These are phyloP conservation scores for Coniochaeta ligniaria DNA, from an alignment of 2,329 filamentous ascomycete species.

Conservation along the genomic window DNA sequence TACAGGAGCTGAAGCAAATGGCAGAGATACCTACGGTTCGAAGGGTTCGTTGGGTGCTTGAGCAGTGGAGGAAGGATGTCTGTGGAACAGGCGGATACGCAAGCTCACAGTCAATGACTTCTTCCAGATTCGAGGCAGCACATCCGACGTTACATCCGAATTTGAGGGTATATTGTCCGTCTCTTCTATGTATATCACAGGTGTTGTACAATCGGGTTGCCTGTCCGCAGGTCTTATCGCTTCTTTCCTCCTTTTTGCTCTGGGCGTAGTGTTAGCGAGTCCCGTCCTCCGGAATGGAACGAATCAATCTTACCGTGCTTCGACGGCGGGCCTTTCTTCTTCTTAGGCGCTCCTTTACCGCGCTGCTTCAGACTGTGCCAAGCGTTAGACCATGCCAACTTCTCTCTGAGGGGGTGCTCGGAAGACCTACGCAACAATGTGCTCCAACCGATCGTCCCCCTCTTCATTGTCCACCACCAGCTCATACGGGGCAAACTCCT, in stretches of 20 bases:
- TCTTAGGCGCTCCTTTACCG: constrained; percentile 84
- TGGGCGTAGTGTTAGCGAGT: neutral
- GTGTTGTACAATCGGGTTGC: neutral
- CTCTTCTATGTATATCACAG: constrained; percentile 1
- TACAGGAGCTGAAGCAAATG: neutral
- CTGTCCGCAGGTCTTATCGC: constrained; percentile 1
- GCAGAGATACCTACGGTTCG: neutral
- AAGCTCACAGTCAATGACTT: neutral
- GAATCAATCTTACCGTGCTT: constrained; percentile 15
- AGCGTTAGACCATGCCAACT: constrained; percentile 7
- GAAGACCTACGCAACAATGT: constrained; percentile 54
- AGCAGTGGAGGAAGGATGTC: neutral
- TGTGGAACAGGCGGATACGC: neutral
- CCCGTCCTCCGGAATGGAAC: neutral
- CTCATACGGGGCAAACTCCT: constrained; percentile 53
- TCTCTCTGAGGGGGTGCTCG: neutral
- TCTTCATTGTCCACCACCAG: constrained; percentile 65
- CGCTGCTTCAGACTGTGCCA: constrained; percentile 58
- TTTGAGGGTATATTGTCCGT: constrained; percentile 1
- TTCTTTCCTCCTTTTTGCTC: constrained; percentile 26
- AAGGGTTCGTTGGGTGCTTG: neutral
- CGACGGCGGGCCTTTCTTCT: constrained; percentile 60
- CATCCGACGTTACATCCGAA: neutral
- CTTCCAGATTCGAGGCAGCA: neutral
- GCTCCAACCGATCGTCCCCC: constrained; percentile 74